Base-by-base conservation (phyloP, 73 alveolate genomes). In the Durusdinium trenchii region DNA sequence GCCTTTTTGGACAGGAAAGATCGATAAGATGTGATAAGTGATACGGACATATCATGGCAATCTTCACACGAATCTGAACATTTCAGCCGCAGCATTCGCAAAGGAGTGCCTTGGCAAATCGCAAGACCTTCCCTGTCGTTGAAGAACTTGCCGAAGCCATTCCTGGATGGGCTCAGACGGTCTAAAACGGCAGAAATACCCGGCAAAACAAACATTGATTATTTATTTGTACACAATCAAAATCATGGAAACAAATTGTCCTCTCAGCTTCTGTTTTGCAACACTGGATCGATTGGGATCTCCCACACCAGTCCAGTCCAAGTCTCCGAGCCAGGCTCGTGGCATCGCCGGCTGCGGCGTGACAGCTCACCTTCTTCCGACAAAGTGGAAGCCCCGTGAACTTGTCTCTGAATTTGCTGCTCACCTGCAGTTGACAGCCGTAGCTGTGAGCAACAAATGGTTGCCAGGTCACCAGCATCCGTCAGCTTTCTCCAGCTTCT, bases 401-500 rank as follows among this genome's bases (percentile, higher is more conserved):
- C 82, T 86, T 86, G 81, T 86, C 95, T 28, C 82, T 52, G 95
- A 86, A 86, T 54, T 57, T 52, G 82, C 95, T 86, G 95, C 95
- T 86, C 54, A 86, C 95, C 94, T 83, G 1, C 3, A 23, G 32
- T n/a, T n/a, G n/a, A n/a, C n/a, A n/a, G n/a, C n/a, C n/a, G n/a
- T n/a, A n/a, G n/a, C n/a, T n/a, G n/a, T n/a, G n/a, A n/a, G n/a
- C n/a, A n/a, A n/a, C n/a, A n/a, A n/a, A n/a, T n/a, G n/a, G n/a
- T n/a, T n/a, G n/a, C n/a, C n/a, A n/a, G n/a, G n/a, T n/a, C n/a
- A n/a, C n/a, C n/a, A n/a, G n/a, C n/a, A n/a, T n/a, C n/a, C n/a
- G n/a, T n/a, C n/a, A n/a, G n/a, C n/a, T n/a, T n/a, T n/a, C n/a
- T n/a, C n/a, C n/a, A n/a, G n/a, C n/a, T n/a, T n/a, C n/a, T n/a